Base-by-base conservation (phyloP, 805 yeast genomes). In the Metschnikowia lachancei region DNA sequence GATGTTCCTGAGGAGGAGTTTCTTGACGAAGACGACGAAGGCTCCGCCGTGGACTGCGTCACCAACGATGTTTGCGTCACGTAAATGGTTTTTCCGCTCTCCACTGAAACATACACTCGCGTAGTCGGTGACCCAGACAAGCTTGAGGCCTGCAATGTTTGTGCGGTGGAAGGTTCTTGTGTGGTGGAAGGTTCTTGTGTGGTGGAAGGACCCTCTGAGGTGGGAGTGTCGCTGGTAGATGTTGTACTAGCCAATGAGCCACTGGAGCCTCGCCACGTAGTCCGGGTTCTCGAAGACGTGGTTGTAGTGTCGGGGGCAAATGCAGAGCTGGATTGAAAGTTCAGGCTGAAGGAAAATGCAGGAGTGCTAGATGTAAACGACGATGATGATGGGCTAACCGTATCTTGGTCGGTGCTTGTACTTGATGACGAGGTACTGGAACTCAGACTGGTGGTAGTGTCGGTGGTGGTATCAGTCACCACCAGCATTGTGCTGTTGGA, bases 31-130 rank as follows among this genome's bases (percentile, higher is more conserved):
- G 67, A 49, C 3, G 64, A 54, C 3, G 72, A 57, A 1, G 68
- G 60, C 9, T 55, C 45, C 13, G 62, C 39, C 30, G 60, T 51
- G 12, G 70, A 53, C 28, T 53, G 44, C 2, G 60, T 45, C 5
- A 66, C 55, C 16, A 68, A 16, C 10, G 72, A 61, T 1, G 76
- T 72, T 24, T 58, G 57, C n/a, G 76, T 72, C 14, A 72, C 74
- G 28, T 69, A 51, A 2, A 71, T 61, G 2, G 75, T 70, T 16
- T 37, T 54, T 2, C 76, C 77, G 43, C 62, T 62, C 37, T 62
- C 66, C 2, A 63, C 69, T 1, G 74, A 65, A 4, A 58, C 53
- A 39, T 51, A 61, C 20, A 43, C 45, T 5, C 35, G 36, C 1
- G 73, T 65, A 16, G 74, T 63, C 5, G 36, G 44, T 16, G 47